A percentile compares a stretch with the other conserved stretches of the same genome.
These are phyloP conservation scores for Heteromeles arbutifolia DNA, from an alignment of 306 rosid species.

Conservation along the genomic window DNA sequence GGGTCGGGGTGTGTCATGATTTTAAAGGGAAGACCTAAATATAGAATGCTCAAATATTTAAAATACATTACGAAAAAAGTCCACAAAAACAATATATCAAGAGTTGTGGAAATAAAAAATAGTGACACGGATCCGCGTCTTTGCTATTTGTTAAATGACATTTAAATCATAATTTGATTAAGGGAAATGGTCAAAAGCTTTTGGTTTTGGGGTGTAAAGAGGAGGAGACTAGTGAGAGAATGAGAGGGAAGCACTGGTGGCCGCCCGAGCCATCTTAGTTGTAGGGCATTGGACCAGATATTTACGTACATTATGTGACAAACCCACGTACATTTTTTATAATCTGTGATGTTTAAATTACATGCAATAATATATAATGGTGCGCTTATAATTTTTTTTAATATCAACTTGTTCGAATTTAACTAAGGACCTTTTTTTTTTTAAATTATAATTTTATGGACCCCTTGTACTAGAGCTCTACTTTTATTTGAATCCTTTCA, in stretches of 20 bases:
- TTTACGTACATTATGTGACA: not conserved
- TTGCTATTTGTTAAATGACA: not conserved
- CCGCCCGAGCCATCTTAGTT: conserved; percentile 16
- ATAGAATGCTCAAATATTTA: too few relatives aligned
- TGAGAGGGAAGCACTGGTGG: conserved; percentile 19
- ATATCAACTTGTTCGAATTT: conserved; percentile 9
- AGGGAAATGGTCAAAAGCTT: conserved; percentile 17
- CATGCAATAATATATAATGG: not conserved
- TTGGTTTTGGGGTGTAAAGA: conserved; percentile 17
- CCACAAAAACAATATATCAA: too few relatives aligned
- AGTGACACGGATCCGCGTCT: too few relatives aligned
- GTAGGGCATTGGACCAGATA: conserved; percentile 30
- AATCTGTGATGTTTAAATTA: not conserved
- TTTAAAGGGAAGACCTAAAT: too few relatives aligned
- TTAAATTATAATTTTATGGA: not conserved
- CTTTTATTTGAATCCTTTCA: conserved; percentile 21
- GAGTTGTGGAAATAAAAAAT: too few relatives aligned
- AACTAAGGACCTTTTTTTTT: not conserved
- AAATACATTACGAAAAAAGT: too few relatives aligned
- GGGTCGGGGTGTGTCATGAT: too few relatives aligned
- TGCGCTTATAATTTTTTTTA: not conserved
- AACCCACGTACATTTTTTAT: not conserved
- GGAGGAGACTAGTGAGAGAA: conserved; percentile 22
- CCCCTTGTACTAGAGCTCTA: not conserved
- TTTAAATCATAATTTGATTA: not conserved